Percentiles rank a stretch among this genome's conserved stretches.
Conservation (phyloP, 2,329 filamentous ascomycete genomes). For the Bipolaris gigantea region DNA sequence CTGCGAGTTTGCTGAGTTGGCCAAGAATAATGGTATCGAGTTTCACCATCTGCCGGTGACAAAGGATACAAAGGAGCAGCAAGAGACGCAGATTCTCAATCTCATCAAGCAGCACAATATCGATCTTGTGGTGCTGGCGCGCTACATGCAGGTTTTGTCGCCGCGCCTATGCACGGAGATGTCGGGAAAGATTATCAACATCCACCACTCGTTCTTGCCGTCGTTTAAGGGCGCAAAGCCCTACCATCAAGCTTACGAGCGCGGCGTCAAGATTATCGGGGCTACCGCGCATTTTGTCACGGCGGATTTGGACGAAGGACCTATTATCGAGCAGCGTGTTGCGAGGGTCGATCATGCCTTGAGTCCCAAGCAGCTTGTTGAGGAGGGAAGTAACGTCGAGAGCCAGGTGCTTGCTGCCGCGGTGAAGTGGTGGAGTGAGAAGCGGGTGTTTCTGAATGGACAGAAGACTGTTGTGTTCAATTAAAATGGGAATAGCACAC, state of each 20-base stretch:
- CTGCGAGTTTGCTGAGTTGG: slow-evolving; percentile 69
- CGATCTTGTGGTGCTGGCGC: slow-evolving; percentile 77
- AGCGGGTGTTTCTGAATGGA: slow-evolving; percentile 75
- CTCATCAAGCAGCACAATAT: slow-evolving; percentile 69
- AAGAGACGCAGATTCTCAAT: slow-evolving; percentile 71
- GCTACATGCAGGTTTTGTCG: slow-evolving; percentile 86
- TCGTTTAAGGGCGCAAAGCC: slow-evolving; percentile 87
- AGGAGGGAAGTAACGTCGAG: slow-evolving; percentile 82
- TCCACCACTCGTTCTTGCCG: slow-evolving; percentile 85
- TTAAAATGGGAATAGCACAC: slow-evolving; percentile 22
- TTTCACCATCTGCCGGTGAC: slow-evolving; percentile 82
- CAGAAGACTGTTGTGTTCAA: slow-evolving; percentile 79
- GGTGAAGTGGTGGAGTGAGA: slow-evolving; percentile 82
- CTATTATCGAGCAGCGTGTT: slow-evolving; percentile 85
- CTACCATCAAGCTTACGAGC: slow-evolving; percentile 84
- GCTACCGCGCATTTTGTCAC: slow-evolving; percentile 87
- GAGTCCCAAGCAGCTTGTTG: slow-evolving; percentile 73
- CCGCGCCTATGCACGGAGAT: slow-evolving; percentile 74
- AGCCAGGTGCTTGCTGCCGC: slow-evolving; percentile 79
- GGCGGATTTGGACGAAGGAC: slow-evolving; percentile 80
- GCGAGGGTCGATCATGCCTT: slow-evolving; percentile 75
- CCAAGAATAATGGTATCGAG: slow-evolving; percentile 72
- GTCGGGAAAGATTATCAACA: slow-evolving; percentile 88
- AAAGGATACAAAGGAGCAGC: slow-evolving; percentile 73
- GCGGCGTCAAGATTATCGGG: slow-evolving; percentile 86